Evolutionary conservation across 768 basidiomycete genomes (phyloP), one percentile per base, ranked within the genome.

Genomic region (Mycena epipterygia): DNA sequence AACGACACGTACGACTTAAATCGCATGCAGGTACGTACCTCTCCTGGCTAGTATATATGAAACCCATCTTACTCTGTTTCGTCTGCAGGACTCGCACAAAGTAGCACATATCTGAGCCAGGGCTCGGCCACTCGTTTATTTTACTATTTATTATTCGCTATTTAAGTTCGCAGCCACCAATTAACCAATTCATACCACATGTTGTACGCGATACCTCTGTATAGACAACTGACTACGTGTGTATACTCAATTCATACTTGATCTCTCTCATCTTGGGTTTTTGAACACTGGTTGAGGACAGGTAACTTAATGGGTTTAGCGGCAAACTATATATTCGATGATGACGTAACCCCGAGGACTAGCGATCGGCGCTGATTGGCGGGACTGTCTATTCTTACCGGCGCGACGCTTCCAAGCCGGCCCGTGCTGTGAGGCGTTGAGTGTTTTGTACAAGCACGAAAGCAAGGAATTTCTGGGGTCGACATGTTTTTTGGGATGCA

Each of bases 121-220:
- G 8, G 52, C 66, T 67, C 51, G n/a, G 9, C 67, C 59, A 29
- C 23, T 68, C 65, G 33, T 52, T 61, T 52, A 21, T 25, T 30
- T 35, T 48, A 23, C 25, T 67, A 61, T 61, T 68, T 61, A 55
- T 68, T 23, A 23, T 37, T 67, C 37, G 57, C 65, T 61, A 53
- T 67, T 60, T 49, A 48, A 11, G n/a, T 35, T 61, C 35, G 35
- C 35, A 30, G 12, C 21, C 30, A 19, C 5, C 41, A 16, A 5
- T 21, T 42, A 5, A 5, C 8, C n/a, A n/a, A 17, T 33, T 42
- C 30, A 41, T 25, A 21, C 44, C 42, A 13, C 55, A 17, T 13
- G 19, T 23, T 59, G 48, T 41, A 65, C 33, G 41, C 32, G 37
- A 63, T 25, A 41, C 55, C 55, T 35, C 16, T 48, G 33, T 58